These are phyloP conservation scores for Diplosphaera chodatii DNA, from an alignment of 139 green algal genomes.

Conservation along the genomic window DNA sequence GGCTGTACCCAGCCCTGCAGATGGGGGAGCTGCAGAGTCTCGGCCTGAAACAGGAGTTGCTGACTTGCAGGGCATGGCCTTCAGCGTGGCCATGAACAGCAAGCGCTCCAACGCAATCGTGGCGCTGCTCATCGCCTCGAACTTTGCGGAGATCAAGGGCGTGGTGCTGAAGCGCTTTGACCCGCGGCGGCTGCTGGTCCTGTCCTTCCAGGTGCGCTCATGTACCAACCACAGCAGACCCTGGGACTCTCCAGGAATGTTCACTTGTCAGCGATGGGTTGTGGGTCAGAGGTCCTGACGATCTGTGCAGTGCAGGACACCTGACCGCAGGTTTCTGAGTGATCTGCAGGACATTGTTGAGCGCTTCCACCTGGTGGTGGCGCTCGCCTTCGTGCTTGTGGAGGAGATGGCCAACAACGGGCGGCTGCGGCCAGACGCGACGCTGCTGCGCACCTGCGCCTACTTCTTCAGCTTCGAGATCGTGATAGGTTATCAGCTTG, in stretches of 20 bases:
- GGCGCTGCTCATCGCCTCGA: slow-evolving; percentile 79
- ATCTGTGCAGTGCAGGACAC: too few relatives aligned
- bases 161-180: slow-evolving; percentile 67
- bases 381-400: slow-evolving; percentile 72
- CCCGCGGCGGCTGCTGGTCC: slow-evolving; percentile 42
- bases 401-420: slow-evolving; percentile 65
- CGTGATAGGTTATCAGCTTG: slow-evolving; percentile 32
- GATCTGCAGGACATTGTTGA: slow-evolving; percentile 84
- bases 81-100: slow-evolving; percentile 77
- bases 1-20: too few relatives aligned
- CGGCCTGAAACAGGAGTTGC: too few relatives aligned
- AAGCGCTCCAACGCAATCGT: slow-evolving; percentile 64
- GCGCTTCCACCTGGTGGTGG: slow-evolving; percentile 74
- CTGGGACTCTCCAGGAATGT: too few relatives aligned
- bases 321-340: too few relatives aligned
- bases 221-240: too few relatives aligned
- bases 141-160: slow-evolving; percentile 90
- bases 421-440: slow-evolving; percentile 22
- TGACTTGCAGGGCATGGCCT: slow-evolving; percentile 54
- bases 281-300: too few relatives aligned
- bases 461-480: slow-evolving; percentile 45
- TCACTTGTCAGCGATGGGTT: too few relatives aligned
- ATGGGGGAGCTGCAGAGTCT: too few relatives aligned
- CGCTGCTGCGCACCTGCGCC: slow-evolving; percentile 35
- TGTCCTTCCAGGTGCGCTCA: slow-evolving; percentile 42